A percentile compares a stretch with the other conserved stretches of the same genome.
Conservation (phyloP, 2,329 filamentous ascomycete genomes). For the Endoconidiophora polonica region DNA sequence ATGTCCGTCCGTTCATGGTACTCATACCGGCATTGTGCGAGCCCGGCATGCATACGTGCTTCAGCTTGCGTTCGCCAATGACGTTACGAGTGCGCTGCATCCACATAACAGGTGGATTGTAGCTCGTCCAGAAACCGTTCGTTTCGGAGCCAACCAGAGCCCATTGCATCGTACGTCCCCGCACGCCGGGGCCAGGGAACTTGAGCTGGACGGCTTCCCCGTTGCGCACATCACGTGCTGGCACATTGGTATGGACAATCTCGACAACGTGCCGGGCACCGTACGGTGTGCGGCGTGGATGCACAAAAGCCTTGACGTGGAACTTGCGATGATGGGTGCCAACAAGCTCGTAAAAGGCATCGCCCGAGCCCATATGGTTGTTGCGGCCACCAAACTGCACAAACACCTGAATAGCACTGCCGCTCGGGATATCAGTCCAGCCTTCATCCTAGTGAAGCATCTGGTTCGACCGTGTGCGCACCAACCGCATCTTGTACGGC, state of each 20-base stretch:
- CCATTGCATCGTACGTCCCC: constrained; percentile 7
- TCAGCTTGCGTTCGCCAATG: constrained; percentile 21
- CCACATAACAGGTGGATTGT: constrained; percentile 14
- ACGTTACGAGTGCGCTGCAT: constrained; percentile 17
- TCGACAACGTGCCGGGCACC: constrained; percentile 8
- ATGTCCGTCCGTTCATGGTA: constrained; percentile 18
- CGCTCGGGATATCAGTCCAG: constrained; percentile 5
- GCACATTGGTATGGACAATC: constrained; percentile 1
- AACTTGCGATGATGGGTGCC: constrained; percentile 3
- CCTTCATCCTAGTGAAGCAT: constrained; percentile 10
- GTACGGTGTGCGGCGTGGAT: neutral
- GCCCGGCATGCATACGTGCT: constrained; percentile 28
- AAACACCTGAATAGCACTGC: constrained; percentile 7
- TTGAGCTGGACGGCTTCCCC: constrained; percentile 1
- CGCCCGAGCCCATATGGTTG: constrained; percentile 5
- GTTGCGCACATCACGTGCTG: constrained; percentile 1
- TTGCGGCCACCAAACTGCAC: constrained; percentile 9
- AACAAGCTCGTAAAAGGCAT: constrained; percentile 3
- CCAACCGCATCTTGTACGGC: constrained; percentile 7
- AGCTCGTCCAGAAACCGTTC: constrained; percentile 9
- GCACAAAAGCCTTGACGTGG: constrained; percentile 6
- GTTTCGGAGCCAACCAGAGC: constrained; percentile 2
- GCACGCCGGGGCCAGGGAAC: constrained; percentile 5
- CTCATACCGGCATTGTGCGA: constrained; percentile 30
- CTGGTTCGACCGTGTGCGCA: constrained; percentile 1